These are phyloP conservation scores for Ananas comosus DNA, from an alignment of 176 grass and related monocot species.

Conservation along the genomic window DNA sequence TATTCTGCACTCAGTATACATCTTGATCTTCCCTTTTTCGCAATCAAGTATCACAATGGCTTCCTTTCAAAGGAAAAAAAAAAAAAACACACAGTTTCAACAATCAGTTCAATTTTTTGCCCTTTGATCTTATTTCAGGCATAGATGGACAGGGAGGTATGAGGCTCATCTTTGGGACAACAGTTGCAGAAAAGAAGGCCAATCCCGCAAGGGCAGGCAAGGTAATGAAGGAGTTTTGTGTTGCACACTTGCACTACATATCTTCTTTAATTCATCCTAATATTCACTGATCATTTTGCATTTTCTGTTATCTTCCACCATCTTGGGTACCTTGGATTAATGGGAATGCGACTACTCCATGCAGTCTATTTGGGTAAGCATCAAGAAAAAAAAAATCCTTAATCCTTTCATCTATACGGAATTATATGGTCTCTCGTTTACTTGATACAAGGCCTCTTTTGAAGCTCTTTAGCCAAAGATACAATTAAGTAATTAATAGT, in stretches of 20 bases:
- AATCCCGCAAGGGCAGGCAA: slow-evolving; percentile 96
- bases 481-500: background rate
- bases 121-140: slow-evolving; percentile 49
- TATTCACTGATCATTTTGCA: background rate
- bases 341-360: background rate
- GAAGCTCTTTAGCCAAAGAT: too few relatives aligned
- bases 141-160: slow-evolving; percentile 98
- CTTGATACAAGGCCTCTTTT: too few relatives aligned
- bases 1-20: too few relatives aligned
- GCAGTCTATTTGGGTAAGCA: slow-evolving; percentile 87
- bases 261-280: background rate
- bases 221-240: slow-evolving; percentile 22
- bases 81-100: background rate
- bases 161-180: slow-evolving; percentile 99
- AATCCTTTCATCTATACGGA: too few relatives aligned
- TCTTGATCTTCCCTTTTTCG: too few relatives aligned
- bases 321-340: background rate
- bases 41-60: too few relatives aligned
- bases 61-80: background rate
- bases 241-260: too few relatives aligned
- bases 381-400: too few relatives aligned
- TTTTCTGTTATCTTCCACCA: too few relatives aligned
- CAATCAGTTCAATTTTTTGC: background rate
- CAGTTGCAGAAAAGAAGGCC: slow-evolving; percentile 96
- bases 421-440: too few relatives aligned